phyloP scores from a whole-genome alignment of 495 filamentous ascomycete species.

The Neurospora cerealis region DNA sequence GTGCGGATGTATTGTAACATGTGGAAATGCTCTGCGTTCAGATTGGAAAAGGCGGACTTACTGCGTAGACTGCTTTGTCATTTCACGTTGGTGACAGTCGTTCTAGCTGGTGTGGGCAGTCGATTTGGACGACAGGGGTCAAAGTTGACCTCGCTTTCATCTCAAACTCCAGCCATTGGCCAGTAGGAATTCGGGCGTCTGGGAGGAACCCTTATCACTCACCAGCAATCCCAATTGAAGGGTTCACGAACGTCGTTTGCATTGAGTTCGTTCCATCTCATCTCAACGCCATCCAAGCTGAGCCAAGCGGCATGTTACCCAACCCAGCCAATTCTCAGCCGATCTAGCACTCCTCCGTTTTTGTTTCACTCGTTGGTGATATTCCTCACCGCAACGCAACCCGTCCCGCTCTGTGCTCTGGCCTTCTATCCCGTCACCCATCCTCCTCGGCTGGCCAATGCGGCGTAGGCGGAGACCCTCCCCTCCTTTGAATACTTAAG shows the following conservation, averaged over 20 bases:
- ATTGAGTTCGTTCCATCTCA: neutral
- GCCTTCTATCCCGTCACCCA: neutral
- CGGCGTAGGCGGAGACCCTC: neutral
- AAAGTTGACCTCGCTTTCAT: neutral
- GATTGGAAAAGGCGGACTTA: neutral
- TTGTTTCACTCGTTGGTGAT: neutral
- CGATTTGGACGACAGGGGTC: neutral
- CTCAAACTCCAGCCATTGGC: neutral
- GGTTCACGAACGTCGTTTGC: neutral
- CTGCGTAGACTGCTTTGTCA: neutral
- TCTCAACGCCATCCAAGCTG: neutral
- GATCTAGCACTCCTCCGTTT: neutral
- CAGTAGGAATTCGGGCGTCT: neutral
- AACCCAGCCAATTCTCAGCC: neutral
- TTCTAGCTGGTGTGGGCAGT: neutral
- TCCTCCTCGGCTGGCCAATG: neutral
- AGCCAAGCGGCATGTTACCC: neutral
- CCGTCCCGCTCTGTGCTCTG: neutral
- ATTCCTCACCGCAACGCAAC: neutral
- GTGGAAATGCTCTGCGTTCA: neutral
- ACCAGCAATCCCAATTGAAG: neutral
- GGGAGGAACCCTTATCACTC: neutral
- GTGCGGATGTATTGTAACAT: neutral
- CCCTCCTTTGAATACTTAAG: neutral
- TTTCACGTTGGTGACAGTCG: neutral